These are phyloP conservation scores for Trichoderma breve DNA, from an alignment of 2,329 filamentous ascomycete genomes.

Conservation along the genomic window DNA sequence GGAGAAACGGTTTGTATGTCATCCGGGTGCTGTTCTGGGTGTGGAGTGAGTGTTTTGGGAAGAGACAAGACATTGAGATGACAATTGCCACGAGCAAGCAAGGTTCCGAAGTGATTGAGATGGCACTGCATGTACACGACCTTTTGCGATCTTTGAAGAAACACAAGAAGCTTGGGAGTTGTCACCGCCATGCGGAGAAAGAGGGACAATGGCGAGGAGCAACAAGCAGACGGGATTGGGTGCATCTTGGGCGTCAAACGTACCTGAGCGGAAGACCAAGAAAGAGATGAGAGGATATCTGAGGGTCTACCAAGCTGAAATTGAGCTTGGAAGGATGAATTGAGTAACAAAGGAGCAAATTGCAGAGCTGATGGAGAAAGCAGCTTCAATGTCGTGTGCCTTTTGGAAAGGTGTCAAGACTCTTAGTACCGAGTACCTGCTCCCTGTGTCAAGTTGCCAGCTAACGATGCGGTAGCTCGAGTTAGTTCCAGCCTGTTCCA, in stretches of 20 bases:
- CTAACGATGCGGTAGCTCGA: not conserved
- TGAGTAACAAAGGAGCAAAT: constrained; percentile 3
- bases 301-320: constrained; percentile 5
- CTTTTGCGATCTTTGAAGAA: not conserved
- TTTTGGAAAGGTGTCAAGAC: constrained; percentile 36
- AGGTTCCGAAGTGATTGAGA: not conserved
- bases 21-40: not conserved
- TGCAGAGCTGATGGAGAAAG: constrained; percentile 12
- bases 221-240: not conserved
- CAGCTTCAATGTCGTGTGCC: constrained; percentile 28
- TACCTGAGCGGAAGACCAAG: constrained; percentile 25
- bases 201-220: not conserved
- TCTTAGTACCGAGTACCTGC: constrained; percentile 11
- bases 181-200: constrained; percentile 25
- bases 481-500: not conserved
- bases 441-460: not conserved
- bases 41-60: not conserved
- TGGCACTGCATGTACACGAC: not conserved
- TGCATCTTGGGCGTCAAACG: constrained; percentile 16
- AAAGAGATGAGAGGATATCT: not conserved
- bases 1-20: not conserved
- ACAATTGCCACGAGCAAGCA: not conserved
- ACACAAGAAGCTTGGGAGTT: not conserved
- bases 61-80: not conserved
- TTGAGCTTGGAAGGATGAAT: constrained; percentile 8